Evolutionary conservation across 192 early-diverging fungal genomes (phyloP), one percentile per base, ranked within the genome.

Genomic region (Cladochytrium replicatum): DNA sequence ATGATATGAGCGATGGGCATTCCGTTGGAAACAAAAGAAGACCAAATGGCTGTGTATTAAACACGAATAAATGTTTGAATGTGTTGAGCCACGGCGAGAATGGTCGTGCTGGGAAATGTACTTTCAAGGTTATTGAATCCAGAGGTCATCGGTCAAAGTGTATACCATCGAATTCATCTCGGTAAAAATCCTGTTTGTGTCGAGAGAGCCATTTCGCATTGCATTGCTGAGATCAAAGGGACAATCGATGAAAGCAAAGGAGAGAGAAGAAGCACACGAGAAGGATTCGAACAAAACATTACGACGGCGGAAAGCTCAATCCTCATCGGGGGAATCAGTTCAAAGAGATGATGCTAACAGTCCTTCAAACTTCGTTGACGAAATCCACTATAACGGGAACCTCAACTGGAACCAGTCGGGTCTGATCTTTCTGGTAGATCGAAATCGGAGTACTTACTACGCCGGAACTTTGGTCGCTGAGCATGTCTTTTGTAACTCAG

Each of bases 171-270:
- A 98, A 64, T 73, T 98, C 9, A 58, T 93, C 11, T 71, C 86
- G 6, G 80, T 86, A n/a, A 91, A 90, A 0, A 82, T 96, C 19
- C 61, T 96, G 31, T 96, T 99, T 68, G 66, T 99, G 8, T 91
- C 90, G 1, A 65, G 95, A 23, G 86, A 88, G 82, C 81, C 26
- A 77, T n/a, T 86, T 37, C 71, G 87, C 26, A 80, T 70, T 58
- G 86, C 82, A 0, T 61, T 88, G 5, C 55, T 90, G 41, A 75
- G 87, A 9, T 61, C 73, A 23, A 46, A 69, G 27, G 55, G 60
- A 31, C 32, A 15, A 32, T 17, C 26, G 42, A 31, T 0, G 32
- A 51, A 8, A 31, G 52, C 15, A 28, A 11, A 1, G 32, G 22
- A 6, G 15, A 53, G 3, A 34, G 21, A 6, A 26, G 32, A 26